These are phyloP conservation scores for Pythium pyrilobum DNA, from an alignment of 352 stramenopile species.

Conservation along the genomic window DNA sequence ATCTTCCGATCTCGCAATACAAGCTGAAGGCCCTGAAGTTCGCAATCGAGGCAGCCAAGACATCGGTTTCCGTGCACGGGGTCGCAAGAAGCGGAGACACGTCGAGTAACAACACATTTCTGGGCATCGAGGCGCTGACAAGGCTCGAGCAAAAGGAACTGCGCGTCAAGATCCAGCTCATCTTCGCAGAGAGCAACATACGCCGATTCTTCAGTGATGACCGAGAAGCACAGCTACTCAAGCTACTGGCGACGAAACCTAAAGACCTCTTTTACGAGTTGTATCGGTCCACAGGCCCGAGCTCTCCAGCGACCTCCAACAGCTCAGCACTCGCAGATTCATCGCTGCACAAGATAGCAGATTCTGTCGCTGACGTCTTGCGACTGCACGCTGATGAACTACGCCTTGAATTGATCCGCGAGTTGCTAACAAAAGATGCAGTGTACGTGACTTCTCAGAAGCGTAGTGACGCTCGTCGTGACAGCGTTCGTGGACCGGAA, in stretches of 20 bases:
- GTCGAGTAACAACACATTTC: constrained; percentile 14
- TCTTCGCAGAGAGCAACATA: constrained; percentile 13
- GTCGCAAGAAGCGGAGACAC: neutral
- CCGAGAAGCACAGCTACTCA: constrained; percentile 12
- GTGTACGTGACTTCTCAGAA: constrained; percentile 12
- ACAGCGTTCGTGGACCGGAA: neutral
- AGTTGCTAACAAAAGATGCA: constrained; percentile 22
- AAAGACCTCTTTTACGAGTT: constrained; percentile 29
- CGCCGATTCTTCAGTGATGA: constrained; percentile 1
- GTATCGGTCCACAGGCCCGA: constrained; percentile 15
- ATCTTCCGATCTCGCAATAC: constrained; percentile 18
- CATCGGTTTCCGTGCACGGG: neutral
- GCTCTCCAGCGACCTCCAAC: neutral
- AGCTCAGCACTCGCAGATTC: neutral
- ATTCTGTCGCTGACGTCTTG: constrained; percentile 18
- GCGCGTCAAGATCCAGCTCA: constrained; percentile 18
- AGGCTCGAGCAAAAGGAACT: constrained; percentile 20
- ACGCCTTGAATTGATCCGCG: constrained; percentile 21
- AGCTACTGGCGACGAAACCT: constrained; percentile 8
- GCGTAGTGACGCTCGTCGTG: neutral
- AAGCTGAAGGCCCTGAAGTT: constrained; percentile 27
- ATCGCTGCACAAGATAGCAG: constrained; percentile 19
- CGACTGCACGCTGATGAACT: constrained; percentile 12
- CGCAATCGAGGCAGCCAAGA: constrained; percentile 12
- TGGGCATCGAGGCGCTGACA: constrained; percentile 17